phyloP scores from a whole-genome alignment of 192 early-diverging fungal genomes.

The Chytriomyces sp. region DNA sequence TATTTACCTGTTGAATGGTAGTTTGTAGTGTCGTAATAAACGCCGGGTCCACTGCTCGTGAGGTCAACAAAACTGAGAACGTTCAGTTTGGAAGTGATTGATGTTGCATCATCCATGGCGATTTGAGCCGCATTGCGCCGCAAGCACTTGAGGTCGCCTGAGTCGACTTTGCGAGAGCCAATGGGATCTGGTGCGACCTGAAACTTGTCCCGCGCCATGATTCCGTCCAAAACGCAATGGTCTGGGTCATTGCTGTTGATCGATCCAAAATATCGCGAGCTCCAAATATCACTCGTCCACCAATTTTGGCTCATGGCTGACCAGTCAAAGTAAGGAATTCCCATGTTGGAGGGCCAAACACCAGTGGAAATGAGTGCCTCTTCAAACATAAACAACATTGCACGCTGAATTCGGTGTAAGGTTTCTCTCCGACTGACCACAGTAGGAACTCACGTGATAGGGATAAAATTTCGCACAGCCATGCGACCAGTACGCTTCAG shows the following conservation, averaged over 20 bases:
- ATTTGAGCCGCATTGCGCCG: neutral
- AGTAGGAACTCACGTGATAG: neutral
- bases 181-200: neutral
- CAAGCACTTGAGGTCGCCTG: constrained; percentile 7
- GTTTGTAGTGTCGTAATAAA: constrained; percentile 5
- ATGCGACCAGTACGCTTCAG: neutral
- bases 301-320: constrained; percentile 7
- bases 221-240: constrained; percentile 13
- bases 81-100: neutral
- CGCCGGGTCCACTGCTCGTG: neutral
- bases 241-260: neutral
- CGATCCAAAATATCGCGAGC: neutral
- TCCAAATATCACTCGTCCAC: constrained; percentile 13
- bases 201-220: neutral
- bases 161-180: neutral
- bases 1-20: neutral
- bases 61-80: constrained; percentile 1
- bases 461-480: neutral
- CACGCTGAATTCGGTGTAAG: constrained; percentile 28
- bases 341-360: constrained; percentile 19
- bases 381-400: constrained; percentile 22
- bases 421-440: neutral
- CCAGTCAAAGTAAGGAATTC: constrained; percentile 22
- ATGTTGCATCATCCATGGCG: constrained; percentile 6
- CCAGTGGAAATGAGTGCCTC: constrained; percentile 3